A percentile compares a stretch with the other conserved stretches of the same genome.
Evolutionary conservation across 495 filamentous ascomycete genomes (phyloP).

Genomic region (Bathelium albidoporum): DNA sequence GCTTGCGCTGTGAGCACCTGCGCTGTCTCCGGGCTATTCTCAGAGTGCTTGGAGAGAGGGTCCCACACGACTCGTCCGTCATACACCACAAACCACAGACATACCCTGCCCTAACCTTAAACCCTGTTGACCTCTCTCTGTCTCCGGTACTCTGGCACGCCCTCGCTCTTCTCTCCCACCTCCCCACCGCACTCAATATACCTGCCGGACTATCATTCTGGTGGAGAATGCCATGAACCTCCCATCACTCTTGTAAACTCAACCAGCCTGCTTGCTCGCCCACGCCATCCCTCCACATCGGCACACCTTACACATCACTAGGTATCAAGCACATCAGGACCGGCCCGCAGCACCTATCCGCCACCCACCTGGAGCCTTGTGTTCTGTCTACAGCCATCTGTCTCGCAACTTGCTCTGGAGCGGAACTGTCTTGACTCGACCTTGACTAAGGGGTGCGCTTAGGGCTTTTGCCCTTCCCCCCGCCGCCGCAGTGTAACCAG

Average conservation of each 20-base stretch:
- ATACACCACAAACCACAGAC: neutral
- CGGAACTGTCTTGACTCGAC: neutral
- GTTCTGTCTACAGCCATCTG: neutral
- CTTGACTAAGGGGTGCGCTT: neutral
- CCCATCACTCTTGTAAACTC: neutral
- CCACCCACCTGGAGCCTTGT: neutral
- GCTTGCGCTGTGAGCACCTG: neutral
- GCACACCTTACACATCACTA: neutral
- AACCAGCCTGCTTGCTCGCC: neutral
- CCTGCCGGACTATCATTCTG: neutral
- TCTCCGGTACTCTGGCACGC: neutral
- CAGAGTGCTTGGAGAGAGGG: neutral
- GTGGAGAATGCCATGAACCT: neutral
- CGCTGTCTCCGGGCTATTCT: neutral
- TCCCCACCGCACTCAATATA: neutral
- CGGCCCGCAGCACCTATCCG: neutral
- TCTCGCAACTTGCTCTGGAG: neutral
- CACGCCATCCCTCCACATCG: neutral
- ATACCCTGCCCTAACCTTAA: neutral
- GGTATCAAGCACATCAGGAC: neutral
- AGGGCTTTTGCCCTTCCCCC: slow-evolving; percentile 4
- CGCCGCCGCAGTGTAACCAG: neutral
- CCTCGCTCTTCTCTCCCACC: neutral
- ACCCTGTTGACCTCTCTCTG: neutral
- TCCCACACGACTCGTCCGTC: neutral